Evolutionary conservation across 192 early-diverging fungal genomes (phyloP), one percentile per base, ranked within the genome.

Genomic region (Dimargaris verticillata): DNA sequence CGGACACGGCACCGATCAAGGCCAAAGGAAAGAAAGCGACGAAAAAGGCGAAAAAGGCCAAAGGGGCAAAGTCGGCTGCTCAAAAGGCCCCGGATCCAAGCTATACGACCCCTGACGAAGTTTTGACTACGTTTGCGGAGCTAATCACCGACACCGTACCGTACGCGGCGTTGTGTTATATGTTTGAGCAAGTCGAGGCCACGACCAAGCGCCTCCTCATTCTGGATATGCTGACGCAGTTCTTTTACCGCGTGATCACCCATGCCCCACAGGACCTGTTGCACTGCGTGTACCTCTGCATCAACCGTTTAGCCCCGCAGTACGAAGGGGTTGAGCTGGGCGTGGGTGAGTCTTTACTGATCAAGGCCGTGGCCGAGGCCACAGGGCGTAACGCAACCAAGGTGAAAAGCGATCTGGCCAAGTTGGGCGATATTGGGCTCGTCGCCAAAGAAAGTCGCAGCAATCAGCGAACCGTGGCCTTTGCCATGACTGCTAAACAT

Each of bases 241-340:
- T 93, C 55, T 83, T 93, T 59, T 57, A 68, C 10, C 57, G 68
- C 24, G 83, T 89, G 24, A 85, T 95, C 29, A 64, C 78, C 41
- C 63, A 66, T 18, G 80, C 73, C 24, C 85, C 90, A 0, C 66
- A 85, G 14, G 78, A 76, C 60, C 67, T 93, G 44, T 60, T 88
- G 13, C 74, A 86, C 29, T 74, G 80, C 54, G 81, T 97, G 18
- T 97, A 97, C 69, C 72, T 97, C 49, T 97, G 93, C 64, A 77
- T 97, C 29, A 91, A 92, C 68, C 92, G 87, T 70, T 86, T 66
- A 79, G 87, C 62, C n/a, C 93, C 96, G 0, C 93, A 99, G 62
- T 91, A 95, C 67, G 92, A 96, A 72, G 89, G 88, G 28, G 74
- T 93, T 26, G 97, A 99, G 72, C 74, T 99, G 25, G 95, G 95